Evolutionary conservation across 2,329 filamentous ascomycete species (phyloP).

Genomic region (Corinectria fuckeliana): DNA sequence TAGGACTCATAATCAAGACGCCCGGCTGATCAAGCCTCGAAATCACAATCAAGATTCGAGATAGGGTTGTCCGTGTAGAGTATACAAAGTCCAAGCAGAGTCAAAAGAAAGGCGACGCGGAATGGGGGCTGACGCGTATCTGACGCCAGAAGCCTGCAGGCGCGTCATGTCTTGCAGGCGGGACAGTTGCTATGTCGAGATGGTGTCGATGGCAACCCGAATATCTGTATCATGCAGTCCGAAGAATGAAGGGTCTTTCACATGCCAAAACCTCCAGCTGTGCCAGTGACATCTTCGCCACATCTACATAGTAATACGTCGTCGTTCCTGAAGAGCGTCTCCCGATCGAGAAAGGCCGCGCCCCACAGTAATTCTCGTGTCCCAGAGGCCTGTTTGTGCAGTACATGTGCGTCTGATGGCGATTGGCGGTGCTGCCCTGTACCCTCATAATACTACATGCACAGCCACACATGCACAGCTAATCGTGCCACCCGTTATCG

Average conservation of each 20-base stretch:
- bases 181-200: neutral
- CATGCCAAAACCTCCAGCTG: conserved; percentile 2
- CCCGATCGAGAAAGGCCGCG: conserved; percentile 11
- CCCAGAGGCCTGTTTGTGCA: neutral
- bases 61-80: neutral
- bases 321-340: conserved; percentile 24
- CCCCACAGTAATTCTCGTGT: conserved; percentile 10
- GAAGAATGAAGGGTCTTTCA: conserved; percentile 1
- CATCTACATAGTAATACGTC: conserved; percentile 15
- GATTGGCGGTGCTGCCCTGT: neutral
- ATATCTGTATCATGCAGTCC: too few species aligned
- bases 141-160: neutral
- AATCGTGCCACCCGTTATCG: conserved; percentile 33
- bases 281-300: conserved; percentile 9
- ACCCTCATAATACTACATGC: conserved; percentile 16
- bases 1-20: neutral
- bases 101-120: neutral
- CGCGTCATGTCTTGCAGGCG: conserved; percentile 1
- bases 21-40: neutral
- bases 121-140: conserved; percentile 6
- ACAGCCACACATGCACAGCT: conserved; percentile 32
- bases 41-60: neutral
- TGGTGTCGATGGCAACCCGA: too few species aligned
- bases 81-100: neutral
- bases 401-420: conserved; percentile 1